Percentiles rank a stretch among this genome's conserved stretches.
Conservation (phyloP, 208 protist genomes). For the Leptomonas seymouri region DNA sequence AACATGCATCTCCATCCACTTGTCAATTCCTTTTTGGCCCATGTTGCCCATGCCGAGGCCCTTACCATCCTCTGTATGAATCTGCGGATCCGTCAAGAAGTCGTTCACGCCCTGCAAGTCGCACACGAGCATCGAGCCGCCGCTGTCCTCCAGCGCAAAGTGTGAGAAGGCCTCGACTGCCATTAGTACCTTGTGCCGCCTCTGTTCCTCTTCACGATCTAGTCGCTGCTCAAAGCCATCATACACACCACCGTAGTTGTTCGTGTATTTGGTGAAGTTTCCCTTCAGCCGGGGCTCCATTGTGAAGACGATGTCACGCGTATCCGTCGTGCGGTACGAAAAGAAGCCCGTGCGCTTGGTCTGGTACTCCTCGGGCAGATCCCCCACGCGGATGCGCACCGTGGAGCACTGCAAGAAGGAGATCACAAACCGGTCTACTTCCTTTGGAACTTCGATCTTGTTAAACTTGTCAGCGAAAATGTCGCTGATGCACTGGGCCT, state of each 20-base stretch:
- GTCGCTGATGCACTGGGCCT: slow-evolving; percentile 87
- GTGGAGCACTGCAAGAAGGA: slow-evolving; percentile 90
- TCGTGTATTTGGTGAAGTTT: slow-evolving; percentile 90
- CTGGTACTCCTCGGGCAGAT: slow-evolving; percentile 54
- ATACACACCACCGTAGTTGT: slow-evolving; percentile 80
- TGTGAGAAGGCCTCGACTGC: slow-evolving; percentile 89
- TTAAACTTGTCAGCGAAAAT: slow-evolving; percentile 84
- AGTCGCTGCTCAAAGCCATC: slow-evolving; percentile 62
- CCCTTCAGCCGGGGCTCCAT: slow-evolving; percentile 86
- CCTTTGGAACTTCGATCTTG: slow-evolving; percentile 30
- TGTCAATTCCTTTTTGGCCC: slow-evolving; percentile 78
- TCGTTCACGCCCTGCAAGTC: slow-evolving; percentile 86
- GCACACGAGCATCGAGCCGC: slow-evolving; percentile 74
- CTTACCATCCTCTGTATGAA: slow-evolving; percentile 78
- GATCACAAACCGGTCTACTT: slow-evolving; percentile 56
- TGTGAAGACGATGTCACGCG: slow-evolving; percentile 65
- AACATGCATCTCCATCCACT: slow-evolving; percentile 65
- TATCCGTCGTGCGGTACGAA: slow-evolving; percentile 67
- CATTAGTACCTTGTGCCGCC: slow-evolving; percentile 56
- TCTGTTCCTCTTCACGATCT: slow-evolving; percentile 36
- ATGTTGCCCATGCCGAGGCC: slow-evolving; percentile 86
- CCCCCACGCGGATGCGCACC: slow-evolving; percentile 50
- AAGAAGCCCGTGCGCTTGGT: slow-evolving; percentile 63
- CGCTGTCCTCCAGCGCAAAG: slow-evolving; percentile 72
- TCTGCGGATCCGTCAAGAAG: slow-evolving; percentile 87